Percentiles rank a stretch among this genome's conserved stretches.
Evolutionary conservation across 78 protist species (phyloP).

Genomic region (Dictyostelium intermedium): DNA sequence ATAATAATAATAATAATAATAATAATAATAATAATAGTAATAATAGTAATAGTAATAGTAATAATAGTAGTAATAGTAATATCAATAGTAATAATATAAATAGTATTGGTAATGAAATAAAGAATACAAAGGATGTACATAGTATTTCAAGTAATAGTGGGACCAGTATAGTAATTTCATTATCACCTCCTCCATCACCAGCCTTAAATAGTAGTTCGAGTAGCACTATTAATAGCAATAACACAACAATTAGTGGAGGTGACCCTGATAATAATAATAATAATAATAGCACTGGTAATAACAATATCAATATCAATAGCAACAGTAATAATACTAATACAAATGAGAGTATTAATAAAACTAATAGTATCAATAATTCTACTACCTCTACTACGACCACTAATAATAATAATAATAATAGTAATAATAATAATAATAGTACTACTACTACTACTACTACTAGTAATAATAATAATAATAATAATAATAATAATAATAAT

Average conservation of each 20-base stretch:
- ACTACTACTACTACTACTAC: no score
- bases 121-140: not conserved
- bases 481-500: no score
- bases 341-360: no score
- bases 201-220: not conserved
- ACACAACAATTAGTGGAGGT: not conserved
- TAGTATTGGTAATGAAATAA: not conserved
- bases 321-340: not conserved
- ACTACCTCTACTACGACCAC: no score
- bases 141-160: not conserved
- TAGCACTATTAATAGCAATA: not conserved
- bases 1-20: not conserved
- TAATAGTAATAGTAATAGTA: not conserved
- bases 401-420: no score
- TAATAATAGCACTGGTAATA: no score
- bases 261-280: not conserved
- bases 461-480: no score
- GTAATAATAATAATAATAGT: no score
- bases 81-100: not conserved
- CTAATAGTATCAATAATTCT: not conserved
- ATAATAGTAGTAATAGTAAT: not conserved
- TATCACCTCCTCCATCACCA: constrained; percentile 2
- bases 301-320: not conserved
- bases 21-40: not conserved
- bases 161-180: not conserved